Evolutionary conservation across 2,329 filamentous ascomycete genomes (phyloP), one percentile per base, ranked within the genome.

Genomic region (Aspergillus brasiliensis): DNA sequence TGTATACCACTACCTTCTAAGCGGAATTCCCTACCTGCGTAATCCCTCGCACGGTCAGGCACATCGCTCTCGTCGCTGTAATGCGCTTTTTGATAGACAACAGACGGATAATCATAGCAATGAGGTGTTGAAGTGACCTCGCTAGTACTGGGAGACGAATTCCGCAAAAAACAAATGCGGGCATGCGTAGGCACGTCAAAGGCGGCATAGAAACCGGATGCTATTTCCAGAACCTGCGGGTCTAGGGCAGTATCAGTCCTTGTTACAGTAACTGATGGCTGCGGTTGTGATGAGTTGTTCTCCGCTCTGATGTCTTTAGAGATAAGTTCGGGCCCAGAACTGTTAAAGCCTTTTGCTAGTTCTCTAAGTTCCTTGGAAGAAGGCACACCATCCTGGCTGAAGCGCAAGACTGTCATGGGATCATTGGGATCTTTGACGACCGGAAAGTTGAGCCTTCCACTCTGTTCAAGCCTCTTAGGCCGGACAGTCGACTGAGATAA

Each of bases 21-120:
- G 59, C 86, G 89, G 72, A 96, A 97, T 67, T 96, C 91, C 66
- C 88, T 87, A 3, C 94, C 94, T 6, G 91, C 94, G 77, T 97
- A 98, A 75, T 97, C 92, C 56, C 91, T 84, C 31, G 83, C 77
- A 56, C 89, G 85, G 40, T 88, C 83, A 11, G 93, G 92, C 0
- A 97, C 90, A 75, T 98, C 95, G 53, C 82, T 83, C 62, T 96
- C 91, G 27, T 91, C 83, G 67, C 92, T 91, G 72, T 97, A 98
- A 69, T 89, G 93, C 0, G 93, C 88, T 71, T 92, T 88, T 73
- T 92, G 91, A 64, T 97, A 96, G 51, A 97, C 84, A 13, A 90
- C 83, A 59, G 88, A 82, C 0, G 90, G 89, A 8, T 87, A 77
- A 11, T 82, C 82, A 59, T 82, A 75, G n/a, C 80, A 63, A 72